phyloP scores from a whole-genome alignment of 2,329 filamentous ascomycete genomes.

The Botrytis squamosa region DNA sequence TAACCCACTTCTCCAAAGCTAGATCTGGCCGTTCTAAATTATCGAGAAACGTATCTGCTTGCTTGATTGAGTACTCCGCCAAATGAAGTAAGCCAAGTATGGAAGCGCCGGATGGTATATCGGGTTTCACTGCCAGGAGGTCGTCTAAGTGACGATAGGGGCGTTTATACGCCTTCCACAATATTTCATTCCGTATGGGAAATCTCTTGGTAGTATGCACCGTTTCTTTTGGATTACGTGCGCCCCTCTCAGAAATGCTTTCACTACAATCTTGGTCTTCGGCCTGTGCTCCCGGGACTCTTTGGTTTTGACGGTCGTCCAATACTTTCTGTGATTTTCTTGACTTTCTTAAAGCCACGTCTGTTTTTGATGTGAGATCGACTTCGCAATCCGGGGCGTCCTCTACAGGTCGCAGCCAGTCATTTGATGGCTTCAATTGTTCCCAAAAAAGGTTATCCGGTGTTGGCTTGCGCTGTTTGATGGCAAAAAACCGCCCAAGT shows the following conservation, averaged over 20 bases:
- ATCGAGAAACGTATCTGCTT: conserved; percentile 8
- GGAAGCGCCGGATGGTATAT: conserved; percentile 1
- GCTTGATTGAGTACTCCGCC: neutral
- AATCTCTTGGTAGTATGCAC: neutral
- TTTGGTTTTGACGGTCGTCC: neutral
- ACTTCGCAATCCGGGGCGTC: neutral
- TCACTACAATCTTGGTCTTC: neutral
- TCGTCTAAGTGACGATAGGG: neutral
- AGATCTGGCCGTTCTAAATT: conserved; percentile 15
- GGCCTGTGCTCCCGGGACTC: neutral
- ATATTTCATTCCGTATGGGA: neutral
- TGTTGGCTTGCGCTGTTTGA: neutral
- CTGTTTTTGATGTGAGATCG: neutral
- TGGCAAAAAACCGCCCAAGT: neutral
- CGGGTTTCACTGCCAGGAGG: neutral
- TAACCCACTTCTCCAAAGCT: conserved; percentile 14
- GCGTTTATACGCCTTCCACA: neutral
- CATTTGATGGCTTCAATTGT: neutral
- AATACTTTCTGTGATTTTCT: neutral
- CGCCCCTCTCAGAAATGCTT: neutral
- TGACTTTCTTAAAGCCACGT: neutral
- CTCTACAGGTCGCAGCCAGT: neutral
- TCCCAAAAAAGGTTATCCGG: neutral
- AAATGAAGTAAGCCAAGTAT: conserved; percentile 5
- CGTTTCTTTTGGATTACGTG: neutral